Evolutionary conservation across 2,329 filamentous ascomycete species (phyloP), one percentile per base, ranked within the genome.

Genomic region (Curvularia eragrostidis): DNA sequence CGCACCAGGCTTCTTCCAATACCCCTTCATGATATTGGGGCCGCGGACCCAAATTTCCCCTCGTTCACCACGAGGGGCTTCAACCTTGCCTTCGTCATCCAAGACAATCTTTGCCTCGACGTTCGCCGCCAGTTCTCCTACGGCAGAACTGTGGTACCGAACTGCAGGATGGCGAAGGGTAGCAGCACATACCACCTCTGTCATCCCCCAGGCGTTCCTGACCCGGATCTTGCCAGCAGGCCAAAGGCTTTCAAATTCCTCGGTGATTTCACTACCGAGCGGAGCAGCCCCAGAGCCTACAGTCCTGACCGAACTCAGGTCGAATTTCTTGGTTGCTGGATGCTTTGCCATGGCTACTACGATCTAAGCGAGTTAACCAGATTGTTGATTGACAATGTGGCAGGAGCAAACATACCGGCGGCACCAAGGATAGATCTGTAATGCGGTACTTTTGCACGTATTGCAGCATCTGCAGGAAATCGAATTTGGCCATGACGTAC

Each of bases 161-260:
- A 84, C 74, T 1, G 70, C 78, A 0, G 87, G 84, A 61, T 90
- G 82, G 83, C 87, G 93, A 6, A 82, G 82, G 12, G 90, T 82
- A 18, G 85, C 81, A 0, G 89, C 87, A 74, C 91, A 94, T 0
- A 91, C 95, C 2, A 81, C 77, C 71, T 95, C 91, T 1, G 91
- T 95, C 91, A 96, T 94, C 5, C 92, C 92, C 89, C 91, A 96
- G 3, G 91, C 91, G 75, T 94, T 91, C 70, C 83, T 84, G 26
- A 88, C 71, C 64, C 83, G 83, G 23, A 86, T 75, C 21, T 75
- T 69, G 13, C 80, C 78, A 1, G 63, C 70, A 1, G 78, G 75
- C 81, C 87, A 87, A 55, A 87, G 69, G 56, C 78, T 82, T 71
- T 89, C 83, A 9, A 87, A 83, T 63, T 89, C 86, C 7, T 61